These are phyloP conservation scores for Xylariaceae sp. DNA, from an alignment of 2,329 filamentous ascomycete genomes.

Conservation along the genomic window DNA sequence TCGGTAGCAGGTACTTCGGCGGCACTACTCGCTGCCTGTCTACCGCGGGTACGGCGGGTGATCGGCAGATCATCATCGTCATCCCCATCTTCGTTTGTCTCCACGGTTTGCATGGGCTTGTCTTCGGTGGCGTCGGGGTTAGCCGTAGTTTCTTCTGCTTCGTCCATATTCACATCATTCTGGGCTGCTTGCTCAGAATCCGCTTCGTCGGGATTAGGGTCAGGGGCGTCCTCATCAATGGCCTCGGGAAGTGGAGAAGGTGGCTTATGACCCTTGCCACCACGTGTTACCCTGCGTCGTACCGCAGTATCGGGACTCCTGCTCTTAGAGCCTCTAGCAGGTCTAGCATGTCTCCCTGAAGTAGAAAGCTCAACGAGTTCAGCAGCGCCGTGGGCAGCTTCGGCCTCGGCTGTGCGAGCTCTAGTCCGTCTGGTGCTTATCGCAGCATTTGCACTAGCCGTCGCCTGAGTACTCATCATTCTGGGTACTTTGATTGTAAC, in stretches of 20 bases:
- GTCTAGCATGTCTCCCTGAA: constrained; percentile 55
- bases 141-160: constrained; percentile 21
- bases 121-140: constrained; percentile 25
- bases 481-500: constrained; percentile 43
- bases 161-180: constrained; percentile 25
- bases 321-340: constrained; percentile 48
- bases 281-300: constrained; percentile 45
- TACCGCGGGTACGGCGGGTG: constrained; percentile 42
- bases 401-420: constrained; percentile 51
- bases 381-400: constrained; percentile 49
- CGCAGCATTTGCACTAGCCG: constrained; percentile 17
- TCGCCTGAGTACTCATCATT: constrained; percentile 25
- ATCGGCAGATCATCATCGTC: constrained; percentile 49
- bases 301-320: constrained; percentile 51
- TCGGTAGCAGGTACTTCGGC: constrained; percentile 20
- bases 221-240: constrained; percentile 45
- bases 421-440: constrained; percentile 46
- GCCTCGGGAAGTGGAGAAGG: constrained; percentile 47
- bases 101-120: constrained; percentile 32
- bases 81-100: constrained; percentile 35
- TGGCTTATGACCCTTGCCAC: constrained; percentile 48
- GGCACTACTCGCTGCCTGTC: constrained; percentile 17
- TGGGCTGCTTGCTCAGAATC: constrained; percentile 33
- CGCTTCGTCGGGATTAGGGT: constrained; percentile 29
- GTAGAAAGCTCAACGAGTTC: constrained; percentile 55